Evolutionary conservation across 768 basidiomycete genomes (phyloP), one percentile per base, ranked within the genome.

Genomic region (Vararia minispora): DNA sequence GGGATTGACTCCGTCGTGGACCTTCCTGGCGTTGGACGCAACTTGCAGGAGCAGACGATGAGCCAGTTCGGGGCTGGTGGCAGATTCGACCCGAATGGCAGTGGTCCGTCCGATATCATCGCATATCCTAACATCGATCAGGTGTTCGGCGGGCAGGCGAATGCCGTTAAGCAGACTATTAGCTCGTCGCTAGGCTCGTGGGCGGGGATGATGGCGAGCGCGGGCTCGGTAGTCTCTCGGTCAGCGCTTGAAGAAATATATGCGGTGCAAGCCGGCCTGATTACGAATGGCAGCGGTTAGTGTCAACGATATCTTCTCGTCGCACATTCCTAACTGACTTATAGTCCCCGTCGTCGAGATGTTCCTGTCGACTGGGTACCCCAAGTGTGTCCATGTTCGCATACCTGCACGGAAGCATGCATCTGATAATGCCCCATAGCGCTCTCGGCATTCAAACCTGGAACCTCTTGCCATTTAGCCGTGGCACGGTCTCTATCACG

Each of bases 401-500:
- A n/a, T n/a, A n/a, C n/a, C n/a, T n/a, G n/a, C n/a, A n/a, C n/a
- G n/a, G n/a, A n/a, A n/a, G 20, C 30, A 4, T 16, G 11, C 37
- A 39, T 27, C n/a, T 43, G 22, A 25, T 20, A 21, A 4, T 20
- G 35, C 16, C 24, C 41, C 24, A 33, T 14, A 69, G 67, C 34
- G 60, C 54, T 7, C 41, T 73, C 12, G 72, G 72, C 2, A 63
- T 74, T 35, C 58, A 62, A 40, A 60, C 65, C 55, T 76, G 74
- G 72, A 63, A 64, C 37, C 60, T 76, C 13, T 60, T 76, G 4
- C 72, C 72, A 2, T 74, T 74, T 56, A 67, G 67, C 52, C 55
- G 72, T 18, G 74, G 74, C 6, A 62, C 49, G n/a, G 66, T 74
- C 21, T 57, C 56, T 34, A 66, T 73, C 46, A 64, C 55, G 6